phyloP scores from a whole-genome alignment of 2,329 filamentous ascomycete genomes.

The Plectosphaerella cucumerina region DNA sequence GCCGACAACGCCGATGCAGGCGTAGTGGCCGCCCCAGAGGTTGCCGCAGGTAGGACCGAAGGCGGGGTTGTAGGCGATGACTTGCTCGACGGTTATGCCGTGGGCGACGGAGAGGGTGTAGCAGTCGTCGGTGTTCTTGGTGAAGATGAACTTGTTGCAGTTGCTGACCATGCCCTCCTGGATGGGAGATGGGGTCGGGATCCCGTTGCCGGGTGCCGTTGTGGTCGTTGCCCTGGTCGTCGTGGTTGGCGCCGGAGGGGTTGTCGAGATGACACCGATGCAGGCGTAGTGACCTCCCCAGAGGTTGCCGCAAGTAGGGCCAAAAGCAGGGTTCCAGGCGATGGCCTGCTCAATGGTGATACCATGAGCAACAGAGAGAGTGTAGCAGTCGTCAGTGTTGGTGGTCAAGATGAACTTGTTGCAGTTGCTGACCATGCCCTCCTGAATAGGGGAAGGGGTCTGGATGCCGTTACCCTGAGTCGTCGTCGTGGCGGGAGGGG shows the following conservation, averaged over 20 bases:
- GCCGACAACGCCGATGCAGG: conserved; percentile 7
- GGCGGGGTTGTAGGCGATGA: conserved; percentile 13
- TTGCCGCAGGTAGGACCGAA: conserved; percentile 4
- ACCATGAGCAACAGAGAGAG: neutral
- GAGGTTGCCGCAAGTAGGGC: neutral
- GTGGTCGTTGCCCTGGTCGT: conserved; percentile 9
- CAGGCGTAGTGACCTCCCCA: neutral
- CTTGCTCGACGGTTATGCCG: neutral
- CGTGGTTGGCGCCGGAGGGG: too few species aligned
- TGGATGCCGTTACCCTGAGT: conserved; percentile 1
- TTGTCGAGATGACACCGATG: conserved; percentile 13
- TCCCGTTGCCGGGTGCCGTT: conserved; percentile 4
- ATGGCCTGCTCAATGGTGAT: neutral
- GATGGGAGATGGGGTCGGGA: conserved; percentile 5
- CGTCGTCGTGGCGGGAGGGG: too few species aligned
- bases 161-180: conserved; percentile 7
- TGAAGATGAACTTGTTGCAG: conserved; percentile 10
- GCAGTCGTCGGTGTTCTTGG: conserved; percentile 15
- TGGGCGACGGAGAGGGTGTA: conserved; percentile 7
- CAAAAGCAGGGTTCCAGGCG: neutral
- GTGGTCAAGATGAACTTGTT: conserved; percentile 9
- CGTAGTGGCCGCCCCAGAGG: conserved; percentile 7
- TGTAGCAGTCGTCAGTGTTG: too few species aligned
- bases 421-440: conserved; percentile 8
- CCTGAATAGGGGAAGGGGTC: conserved; percentile 3